Evolutionary conservation across 1,284 basidiomycete species (phyloP), one percentile per base, ranked within the genome.

Genomic region (Puccinia horiana): DNA sequence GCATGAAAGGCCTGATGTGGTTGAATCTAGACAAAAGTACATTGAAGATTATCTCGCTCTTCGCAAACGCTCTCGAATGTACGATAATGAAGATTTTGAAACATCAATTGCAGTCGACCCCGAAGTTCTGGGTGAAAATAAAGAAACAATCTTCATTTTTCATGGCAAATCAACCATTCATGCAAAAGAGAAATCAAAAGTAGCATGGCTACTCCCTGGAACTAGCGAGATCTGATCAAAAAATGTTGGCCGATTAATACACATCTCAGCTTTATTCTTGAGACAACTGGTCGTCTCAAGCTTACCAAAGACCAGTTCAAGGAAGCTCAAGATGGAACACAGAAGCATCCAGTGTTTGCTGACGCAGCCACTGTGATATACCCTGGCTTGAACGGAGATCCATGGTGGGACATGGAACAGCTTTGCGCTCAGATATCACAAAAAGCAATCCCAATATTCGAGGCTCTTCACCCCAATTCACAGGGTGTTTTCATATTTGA

Each of bases 351-450:
- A 12, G 14, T 11, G 5, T 63, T 26, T 32, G 1, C 61, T 63
- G 61, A 63, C 32, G n/a, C 61, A 11, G 61, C 61, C 14, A 63
- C 61, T 32, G 26, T 63, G 14, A 63, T 63, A 20, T 63, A 63
- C 37, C 61, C 61, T 12, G 61, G 61, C 11, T 54, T 23, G 1
- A 54, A 8, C 23, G 20, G n/a, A 9, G 61, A 63, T 63, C 29
- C 29, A 23, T 63, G 61, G 16, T 63, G 61, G 61, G 61, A 63
- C 2, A 63, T 63, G 61, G 61, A 63, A 20, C 61, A 63, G 37
- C 61, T 63, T 32, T 63, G 61, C 20, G 11, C 29, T 32, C 61
- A 63, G 26, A 20, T 63, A 8, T 63, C 29, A 16, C 9, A 32
- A 16, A 63, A 54, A 54, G 52, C 52, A 54, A 54, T 54, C 12